Evolutionary conservation across 345 rosid genomes (phyloP).

Genomic region (Brassica juncea): DNA sequence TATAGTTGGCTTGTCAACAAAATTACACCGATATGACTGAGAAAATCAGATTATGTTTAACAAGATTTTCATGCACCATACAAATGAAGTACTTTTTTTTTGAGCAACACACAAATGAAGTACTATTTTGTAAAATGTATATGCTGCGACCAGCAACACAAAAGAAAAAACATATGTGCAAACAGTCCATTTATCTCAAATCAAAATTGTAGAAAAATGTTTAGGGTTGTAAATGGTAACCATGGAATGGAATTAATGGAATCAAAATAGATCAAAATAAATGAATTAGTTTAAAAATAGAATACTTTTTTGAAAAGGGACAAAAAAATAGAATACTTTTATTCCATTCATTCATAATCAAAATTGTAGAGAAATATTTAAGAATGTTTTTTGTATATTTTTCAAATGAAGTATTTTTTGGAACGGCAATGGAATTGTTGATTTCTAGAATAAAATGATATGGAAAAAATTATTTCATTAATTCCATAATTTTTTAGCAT

Average conservation of each 20-base stretch:
- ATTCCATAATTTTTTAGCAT: not conserved
- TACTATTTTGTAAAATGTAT: not conserved
- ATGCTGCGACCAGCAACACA: not conserved
- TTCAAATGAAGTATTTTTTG: no score
- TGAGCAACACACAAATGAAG: no score
- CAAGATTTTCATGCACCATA: slow-evolving; percentile 1
- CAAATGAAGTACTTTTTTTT: not conserved
- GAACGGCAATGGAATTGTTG: not conserved
- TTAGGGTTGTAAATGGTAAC: not conserved
- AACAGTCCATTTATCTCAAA: no score
- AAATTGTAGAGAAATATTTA: not conserved
- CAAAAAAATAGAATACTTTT: no score
- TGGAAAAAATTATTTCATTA: not conserved
- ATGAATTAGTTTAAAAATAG: not conserved
- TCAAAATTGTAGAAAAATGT: no score
- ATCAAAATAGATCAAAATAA: not conserved
- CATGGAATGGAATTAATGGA: not conserved
- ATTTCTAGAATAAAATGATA: not conserved
- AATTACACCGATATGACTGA: not conserved
- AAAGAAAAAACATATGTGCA: not conserved
- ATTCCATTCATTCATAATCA: not conserved
- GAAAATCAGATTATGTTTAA: slow-evolving; percentile 5
- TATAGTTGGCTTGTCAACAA: slow-evolving; percentile 37
- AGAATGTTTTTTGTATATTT: no score
- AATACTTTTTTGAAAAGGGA: no score